Conservation (phyloP, 768 basidiomycete species). For the Boletus vinaceobasis region DNA sequence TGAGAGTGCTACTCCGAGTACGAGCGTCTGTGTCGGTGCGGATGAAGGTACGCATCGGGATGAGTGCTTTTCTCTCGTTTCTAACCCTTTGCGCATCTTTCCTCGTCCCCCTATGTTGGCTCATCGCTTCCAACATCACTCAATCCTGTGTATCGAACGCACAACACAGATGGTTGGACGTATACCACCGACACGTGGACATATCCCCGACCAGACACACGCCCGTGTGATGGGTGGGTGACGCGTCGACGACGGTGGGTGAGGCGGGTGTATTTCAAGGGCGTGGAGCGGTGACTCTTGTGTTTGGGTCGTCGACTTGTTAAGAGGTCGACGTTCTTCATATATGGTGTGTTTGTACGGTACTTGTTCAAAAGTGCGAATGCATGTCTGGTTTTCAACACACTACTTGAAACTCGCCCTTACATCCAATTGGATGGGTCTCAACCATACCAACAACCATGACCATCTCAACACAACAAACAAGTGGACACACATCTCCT, state of each 20-base stretch:
- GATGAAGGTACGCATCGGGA: conserved; percentile 22
- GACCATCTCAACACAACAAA: too few species aligned
- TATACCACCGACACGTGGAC: conserved; percentile 79
- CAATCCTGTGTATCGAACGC: not conserved
- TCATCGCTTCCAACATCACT: too few species aligned
- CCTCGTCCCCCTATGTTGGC: not conserved
- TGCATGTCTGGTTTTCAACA: not conserved
- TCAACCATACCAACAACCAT: too few species aligned
- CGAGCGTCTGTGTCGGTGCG: conserved; percentile 16
- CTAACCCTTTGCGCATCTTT: not conserved
- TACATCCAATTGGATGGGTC: too few species aligned
- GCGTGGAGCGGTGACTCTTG: not conserved
- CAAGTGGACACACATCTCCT: too few species aligned
- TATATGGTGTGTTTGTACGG: not conserved
- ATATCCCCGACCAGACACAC: conserved; percentile 39
- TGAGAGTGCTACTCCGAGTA: not conserved
- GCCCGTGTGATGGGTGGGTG: conserved; percentile 44
- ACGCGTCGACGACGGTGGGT: conserved; percentile 71
- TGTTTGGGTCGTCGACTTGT: not conserved
- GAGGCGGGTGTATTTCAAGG: conserved; percentile 50
- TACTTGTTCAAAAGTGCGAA: not conserved
- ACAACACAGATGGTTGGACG: conserved; percentile 58
- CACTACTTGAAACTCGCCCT: too few species aligned
- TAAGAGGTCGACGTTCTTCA: too few species aligned
- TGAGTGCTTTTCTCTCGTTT: not conserved